Evolutionary conservation across 1,139 yeast species (phyloP), one percentile per base, ranked within the genome.

Genomic region (Taphrina sp.): DNA sequence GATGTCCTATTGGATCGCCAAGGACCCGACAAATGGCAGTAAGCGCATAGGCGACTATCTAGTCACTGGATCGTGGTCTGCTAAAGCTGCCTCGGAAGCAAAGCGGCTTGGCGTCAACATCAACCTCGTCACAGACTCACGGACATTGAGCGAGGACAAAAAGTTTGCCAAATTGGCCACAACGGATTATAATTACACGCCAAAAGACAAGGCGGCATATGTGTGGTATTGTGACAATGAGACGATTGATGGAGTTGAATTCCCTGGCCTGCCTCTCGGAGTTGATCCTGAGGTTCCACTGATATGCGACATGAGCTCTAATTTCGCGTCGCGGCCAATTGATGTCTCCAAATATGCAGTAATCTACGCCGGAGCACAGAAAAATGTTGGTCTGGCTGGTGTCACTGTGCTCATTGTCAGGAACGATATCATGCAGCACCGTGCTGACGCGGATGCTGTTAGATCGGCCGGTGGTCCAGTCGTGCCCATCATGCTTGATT

Each of bases 351-450:
- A 85, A 69, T 90, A 81, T 66, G 97, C 96, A 53, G 74, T 89
- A 42, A 82, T 92, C 60, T 78, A 83, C 57, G 77, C 47, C 22
- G 98, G 98, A 59, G 98, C 97, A 17, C 98, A 92, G 72, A 92
- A 92, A 73, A 92, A 92, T 69, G 88, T 92, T 66, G 98, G 98
- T 56, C 75, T 92, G 67, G 97, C 98, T 3, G 98, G 98, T 41
- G 79, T 92, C 63, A 85, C 97, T 16, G 77, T 92, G 61, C 90
- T 89, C 70, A 90, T 92, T 64, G 82, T 90, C 69, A 86, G 86
- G 71, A 90, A 90, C 69, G 68, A 82, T 3, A 76, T 92, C 54
- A 73, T 92, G 56, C 83, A 82, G 31, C 19, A 41, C n/a, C 82
- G 81, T 62, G 81, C 88, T 1, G 65, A 80, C 3, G 88, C 82